Base-by-base conservation (phyloP, 768 basidiomycete genomes). In the Pholiota molesta region DNA sequence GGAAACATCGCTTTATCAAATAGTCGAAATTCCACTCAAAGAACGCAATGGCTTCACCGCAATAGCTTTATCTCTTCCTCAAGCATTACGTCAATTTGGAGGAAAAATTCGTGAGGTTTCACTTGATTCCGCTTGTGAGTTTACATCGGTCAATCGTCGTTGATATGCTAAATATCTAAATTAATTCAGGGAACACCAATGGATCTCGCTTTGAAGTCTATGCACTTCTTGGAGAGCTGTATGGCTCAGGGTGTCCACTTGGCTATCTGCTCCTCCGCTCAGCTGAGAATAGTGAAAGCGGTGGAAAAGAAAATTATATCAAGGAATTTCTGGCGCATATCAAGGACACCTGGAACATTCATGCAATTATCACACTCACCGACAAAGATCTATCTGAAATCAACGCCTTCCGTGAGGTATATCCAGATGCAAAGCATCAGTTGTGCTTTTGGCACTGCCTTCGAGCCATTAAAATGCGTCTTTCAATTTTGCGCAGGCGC, bases 371-470 rank as follows among this genome's bases (percentile, higher is more conserved):
- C 39, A 77, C 72, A 0, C 62, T 74, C 0, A 69, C 73, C 0
- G 75, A 78, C 68, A 78, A 79, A 57, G 73, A 70, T 51, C 11
- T 63, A 7, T 65, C 66, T 0, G 66, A 70, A 52, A 68, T 80
- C 52, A 74, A 76, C 61, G 73, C 75, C 0, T 73, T 72, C 60
- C 55, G 53, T 0, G 58, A 54, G 0, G 55, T 62, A 7, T 74
- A 67, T 54, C 73, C 74, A 2, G 44, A 69, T 7, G 73, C 75
- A 10, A 79, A 79, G 55, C 65, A 66, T 37, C 77, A 77, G 57
- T 60, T 80, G 0, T 80, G 77, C 61, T 47, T 47, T 26, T 47
- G 13, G 45, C 23, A 47, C 13, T 2, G 2, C 2, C 9, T 47
- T 1, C 13, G 65, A 9, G 70, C 71, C 0, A 52, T 64, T 16